Evolutionary conservation across 1,139 yeast species (phyloP).

Genomic region (Suhomyces ambrosiae): DNA sequence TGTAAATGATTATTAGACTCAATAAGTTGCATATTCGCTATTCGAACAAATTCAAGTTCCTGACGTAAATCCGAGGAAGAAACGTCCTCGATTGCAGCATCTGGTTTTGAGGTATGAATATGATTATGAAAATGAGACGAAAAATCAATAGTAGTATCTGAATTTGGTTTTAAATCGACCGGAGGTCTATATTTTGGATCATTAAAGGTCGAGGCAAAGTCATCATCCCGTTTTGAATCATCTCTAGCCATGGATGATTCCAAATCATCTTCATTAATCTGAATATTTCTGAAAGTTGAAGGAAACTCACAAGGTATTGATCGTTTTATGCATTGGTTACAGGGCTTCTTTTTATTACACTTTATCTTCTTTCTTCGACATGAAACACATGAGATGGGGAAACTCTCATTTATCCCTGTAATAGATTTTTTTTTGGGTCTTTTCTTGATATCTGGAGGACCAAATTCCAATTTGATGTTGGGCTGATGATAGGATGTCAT

Average conservation of each 20-base stretch:
- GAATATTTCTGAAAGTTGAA: slow-evolving; percentile 40
- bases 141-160: slow-evolving; percentile 4
- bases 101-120: slow-evolving; percentile 1
- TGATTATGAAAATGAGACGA: slow-evolving; percentile 8
- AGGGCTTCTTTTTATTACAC: slow-evolving; percentile 43
- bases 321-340: slow-evolving; percentile 40
- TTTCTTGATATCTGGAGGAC: slow-evolving; percentile 3
- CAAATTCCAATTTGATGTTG: slow-evolving; percentile 6
- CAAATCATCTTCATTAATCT: slow-evolving; percentile 30
- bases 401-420: slow-evolving; percentile 23
- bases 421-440: slow-evolving; percentile 19
- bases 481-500: slow-evolving; percentile 3
- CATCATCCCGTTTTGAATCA: neutral
- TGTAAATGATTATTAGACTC: slow-evolving; percentile 24
- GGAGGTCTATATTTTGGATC: neutral
- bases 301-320: slow-evolving; percentile 41
- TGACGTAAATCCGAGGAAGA: slow-evolving; percentile 9
- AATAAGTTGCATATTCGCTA: slow-evolving; percentile 24
- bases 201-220: neutral
- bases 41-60: slow-evolving; percentile 9
- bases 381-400: slow-evolving; percentile 46
- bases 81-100: slow-evolving; percentile 1
- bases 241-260: slow-evolving; percentile 4
- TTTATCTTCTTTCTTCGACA: slow-evolving; percentile 46
- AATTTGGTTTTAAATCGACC: slow-evolving; percentile 3